These are phyloP conservation scores for Wallacemonas rigidus DNA, from an alignment of 208 protist species.

Conservation along the genomic window DNA sequence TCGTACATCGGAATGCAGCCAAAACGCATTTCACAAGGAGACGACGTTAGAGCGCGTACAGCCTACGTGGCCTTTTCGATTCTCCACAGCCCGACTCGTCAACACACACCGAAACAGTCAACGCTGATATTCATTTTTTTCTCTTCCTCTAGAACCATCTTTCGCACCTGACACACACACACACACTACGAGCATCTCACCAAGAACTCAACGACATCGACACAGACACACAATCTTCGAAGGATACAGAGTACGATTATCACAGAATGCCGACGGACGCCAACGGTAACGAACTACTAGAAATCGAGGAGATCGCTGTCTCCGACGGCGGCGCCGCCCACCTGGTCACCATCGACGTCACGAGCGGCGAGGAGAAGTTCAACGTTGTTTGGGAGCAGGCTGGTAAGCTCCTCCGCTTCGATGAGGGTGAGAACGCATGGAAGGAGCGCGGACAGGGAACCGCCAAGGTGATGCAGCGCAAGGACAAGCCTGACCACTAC, in stretches of 20 bases:
- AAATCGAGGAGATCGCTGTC: constrained; percentile 88
- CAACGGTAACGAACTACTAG: constrained; percentile 85
- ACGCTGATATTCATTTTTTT: no score
- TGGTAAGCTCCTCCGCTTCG: constrained; percentile 88
- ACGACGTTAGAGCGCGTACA: no score
- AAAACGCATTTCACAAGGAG: no score
- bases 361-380: constrained; percentile 87
- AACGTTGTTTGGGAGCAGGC: constrained; percentile 69
- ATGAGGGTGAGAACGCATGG: constrained; percentile 93
- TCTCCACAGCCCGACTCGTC: no score
- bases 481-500: constrained; percentile 61
- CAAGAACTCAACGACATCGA: not conserved
- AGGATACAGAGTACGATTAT: not conserved
- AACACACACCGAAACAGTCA: no score
- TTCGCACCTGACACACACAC: no score
- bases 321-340: constrained; percentile 83
- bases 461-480: constrained; percentile 76
- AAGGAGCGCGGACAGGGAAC: constrained; percentile 90
- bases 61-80: no score
- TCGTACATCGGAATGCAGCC: no score
- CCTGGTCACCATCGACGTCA: constrained; percentile 80
- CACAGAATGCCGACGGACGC: constrained; percentile 41
- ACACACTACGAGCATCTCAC: no score
- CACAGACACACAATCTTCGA: not conserved
- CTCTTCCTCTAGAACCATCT: no score